Base-by-base conservation (phyloP, 176 grass and related monocot species). In the Dendrocalamus sinicus region DNA sequence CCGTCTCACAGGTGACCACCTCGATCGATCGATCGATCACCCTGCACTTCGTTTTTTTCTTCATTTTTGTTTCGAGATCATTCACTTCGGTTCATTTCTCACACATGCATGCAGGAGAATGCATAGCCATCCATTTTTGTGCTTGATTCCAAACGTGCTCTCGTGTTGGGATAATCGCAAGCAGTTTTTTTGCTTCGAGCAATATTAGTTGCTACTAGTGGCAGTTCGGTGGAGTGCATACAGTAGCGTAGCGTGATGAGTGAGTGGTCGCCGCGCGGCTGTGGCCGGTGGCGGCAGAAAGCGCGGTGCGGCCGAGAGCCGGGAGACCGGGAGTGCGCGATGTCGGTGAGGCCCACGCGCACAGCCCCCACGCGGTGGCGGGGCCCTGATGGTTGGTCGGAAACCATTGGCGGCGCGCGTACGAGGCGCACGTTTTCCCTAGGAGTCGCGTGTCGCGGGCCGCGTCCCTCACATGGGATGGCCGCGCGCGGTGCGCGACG, bases 1-100 rank as follows among this genome's bases (percentile, higher is more conserved):
- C 93, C 92, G 4, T 71, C 67, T 37, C 87, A 94, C 81, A 83
- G 92, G 92, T 91, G 47, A 22, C 24, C 84, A 41, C 30, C 61
- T 26, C 23, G 23, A 62, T 12, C n/a, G n/a, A 62, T 12, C 28
- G 28, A 30, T 30, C 55, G n/a, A 61, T 61, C 59, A 26, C 59
- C n/a, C 23, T 58, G 53, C 47, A 48, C 15, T 65, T 75, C 23
- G 32, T 16, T 68, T 16, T 68, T 8, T 41, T 61, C 14, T 9
- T 16, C 32, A 41, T 70, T 63, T 22, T 7, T 14, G 2, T 15
- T n/a, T 22, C 35, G 6, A 57, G 61, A 32, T 37, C 14, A 11
- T 35, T 50, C 24, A 22, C 8, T 44, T 23, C 20, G 12, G 57
- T 52, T 40, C 23, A 8, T 19, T 16, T 44, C 32, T 4, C 15